Evolutionary conservation across 1,139 yeast genomes (phyloP), one percentile per base, ranked within the genome.

Genomic region (Tardiomyces blankii): DNA sequence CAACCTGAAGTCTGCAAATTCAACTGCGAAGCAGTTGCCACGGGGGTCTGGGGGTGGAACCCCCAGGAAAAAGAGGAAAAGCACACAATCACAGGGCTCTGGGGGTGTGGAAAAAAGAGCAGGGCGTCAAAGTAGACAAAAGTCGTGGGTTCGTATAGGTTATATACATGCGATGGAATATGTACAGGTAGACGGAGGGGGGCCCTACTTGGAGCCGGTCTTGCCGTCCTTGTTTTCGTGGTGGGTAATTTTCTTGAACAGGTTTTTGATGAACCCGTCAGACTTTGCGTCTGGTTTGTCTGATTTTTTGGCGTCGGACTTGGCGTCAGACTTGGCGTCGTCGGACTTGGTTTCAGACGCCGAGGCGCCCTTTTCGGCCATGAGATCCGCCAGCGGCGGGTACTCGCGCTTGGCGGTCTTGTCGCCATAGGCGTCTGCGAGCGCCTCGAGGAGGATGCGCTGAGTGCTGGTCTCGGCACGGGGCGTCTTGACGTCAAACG

Each of bases 401-500:
- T 47, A 51, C 45, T 42, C 52, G n/a, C 58, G 42, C 55, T 77
- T 83, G 2, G 98, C 97, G 28, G 73, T 74, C 42, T 71, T 71
- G 62, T 91, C 99, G 49, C 84, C 79, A 46, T 83, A 75, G 2
- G 95, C 82, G 60, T 87, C 96, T 1, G 99, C 98, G 52, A 91
- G 73, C 0, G 96, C 96, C 63, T 93, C 99, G 57, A 93, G 73
- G 48, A 91, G 70, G n/a, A 94, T 94, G 9, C 80, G 80, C 63
- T 91, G 96, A 1, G 91, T 82, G n/a, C 91, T 86, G 16, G 87
- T 82, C 48, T 75, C 75, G 3, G 97, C 91, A 48, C 79, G 75
- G 53, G 79, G 70, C 1, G 89, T 78, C 61, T 78, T 77, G 25
- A 93, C 85, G 46, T 78, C 77, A 54, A 88, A 75, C 11, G 77